Conservation (phyloP, 805 yeast species). For the Clavispora carvajalis region DNA sequence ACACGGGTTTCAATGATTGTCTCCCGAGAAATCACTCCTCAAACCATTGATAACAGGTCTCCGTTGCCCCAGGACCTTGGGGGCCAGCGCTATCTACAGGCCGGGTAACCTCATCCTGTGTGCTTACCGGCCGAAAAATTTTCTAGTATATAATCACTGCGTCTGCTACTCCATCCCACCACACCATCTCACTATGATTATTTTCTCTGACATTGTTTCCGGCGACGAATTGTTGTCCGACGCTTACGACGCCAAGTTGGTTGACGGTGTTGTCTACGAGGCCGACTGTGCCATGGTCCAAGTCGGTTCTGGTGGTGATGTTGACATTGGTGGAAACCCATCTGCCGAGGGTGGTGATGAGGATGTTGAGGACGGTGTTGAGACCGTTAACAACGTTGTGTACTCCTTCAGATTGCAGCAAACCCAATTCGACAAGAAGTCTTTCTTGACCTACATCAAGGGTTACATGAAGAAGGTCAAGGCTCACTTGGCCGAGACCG, state of each 20-base stretch:
- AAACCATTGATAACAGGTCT: too few species aligned
- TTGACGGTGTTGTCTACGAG: conserved; percentile 90
- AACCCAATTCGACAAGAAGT: conserved; percentile 96
- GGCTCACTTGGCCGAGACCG: conserved; percentile 80
- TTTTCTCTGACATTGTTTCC: conserved; percentile 70
- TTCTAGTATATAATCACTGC: conserved; percentile 8
- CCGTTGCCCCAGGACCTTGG: too few species aligned
- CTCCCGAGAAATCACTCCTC: too few species aligned
- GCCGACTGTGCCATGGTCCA: conserved; percentile 93
- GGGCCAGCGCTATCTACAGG: neutral
- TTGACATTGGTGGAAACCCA: conserved; percentile 99
- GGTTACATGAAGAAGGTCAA: conserved; percentile 97
- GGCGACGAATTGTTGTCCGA: conserved; percentile 96
- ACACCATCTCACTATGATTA: conserved; percentile 29
- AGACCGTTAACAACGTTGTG: conserved; percentile 96
- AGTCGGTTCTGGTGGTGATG: conserved; percentile 77
- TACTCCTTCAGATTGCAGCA: conserved; percentile 97
- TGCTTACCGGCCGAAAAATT: conserved; percentile 7
- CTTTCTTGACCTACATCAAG: conserved; percentile 94
- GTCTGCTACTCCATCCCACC: neutral
- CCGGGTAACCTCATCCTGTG: conserved; percentile 17
- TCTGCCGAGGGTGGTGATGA: conserved; percentile 88
- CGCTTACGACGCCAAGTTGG: conserved; percentile 86
- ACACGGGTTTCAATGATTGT: too few species aligned
- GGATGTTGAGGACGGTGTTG: conserved; percentile 75